Conservation (phyloP, 768 basidiomycete genomes). For the Leccinum olivaceopallidum region DNA sequence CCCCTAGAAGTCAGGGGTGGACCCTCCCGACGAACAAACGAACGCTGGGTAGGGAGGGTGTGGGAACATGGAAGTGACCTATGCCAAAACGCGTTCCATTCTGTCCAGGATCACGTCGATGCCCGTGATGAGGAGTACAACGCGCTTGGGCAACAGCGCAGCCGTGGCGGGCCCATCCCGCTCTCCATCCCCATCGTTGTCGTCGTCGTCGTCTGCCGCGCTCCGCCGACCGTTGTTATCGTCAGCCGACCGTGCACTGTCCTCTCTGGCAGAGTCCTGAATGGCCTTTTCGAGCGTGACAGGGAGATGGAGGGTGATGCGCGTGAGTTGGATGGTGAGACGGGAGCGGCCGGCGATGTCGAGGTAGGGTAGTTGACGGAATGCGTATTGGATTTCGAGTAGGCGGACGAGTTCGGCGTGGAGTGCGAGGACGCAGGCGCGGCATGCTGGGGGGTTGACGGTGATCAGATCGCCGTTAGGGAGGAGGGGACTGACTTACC, state of each 20-base stretch:
- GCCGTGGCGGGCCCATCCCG: constrained; percentile 15
- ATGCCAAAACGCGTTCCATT: constrained; percentile 57
- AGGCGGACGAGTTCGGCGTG: constrained; percentile 72
- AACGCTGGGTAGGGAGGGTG: neutral
- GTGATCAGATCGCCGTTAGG: neutral
- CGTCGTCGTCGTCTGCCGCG: constrained; percentile 10
- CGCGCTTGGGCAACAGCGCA: constrained; percentile 53
- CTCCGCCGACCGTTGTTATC: constrained; percentile 1
- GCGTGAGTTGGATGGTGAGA: constrained; percentile 72
- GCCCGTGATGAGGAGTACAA: constrained; percentile 60
- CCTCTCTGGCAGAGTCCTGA: constrained; percentile 35
- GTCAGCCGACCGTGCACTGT: constrained; percentile 1
- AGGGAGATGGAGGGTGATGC: constrained; percentile 74
- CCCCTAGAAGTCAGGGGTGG: neutral
- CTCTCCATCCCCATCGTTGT: constrained; percentile 4
- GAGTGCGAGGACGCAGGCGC: constrained; percentile 73
- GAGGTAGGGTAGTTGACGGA: constrained; percentile 74
- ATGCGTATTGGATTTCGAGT: constrained; percentile 78
- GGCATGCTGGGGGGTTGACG: constrained; percentile 51
- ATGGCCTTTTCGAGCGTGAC: constrained; percentile 73
- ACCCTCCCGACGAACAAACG: neutral
- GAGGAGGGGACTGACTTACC: constrained; percentile 32
- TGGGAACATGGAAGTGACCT: neutral
- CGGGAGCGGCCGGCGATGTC: constrained; percentile 76
- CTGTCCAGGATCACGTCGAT: constrained; percentile 63